A percentile compares a stretch with the other conserved stretches of the same genome.
Evolutionary conservation across 169 alveolate species (phyloP).

Genomic region (Cyclospora cayetanensis): DNA sequence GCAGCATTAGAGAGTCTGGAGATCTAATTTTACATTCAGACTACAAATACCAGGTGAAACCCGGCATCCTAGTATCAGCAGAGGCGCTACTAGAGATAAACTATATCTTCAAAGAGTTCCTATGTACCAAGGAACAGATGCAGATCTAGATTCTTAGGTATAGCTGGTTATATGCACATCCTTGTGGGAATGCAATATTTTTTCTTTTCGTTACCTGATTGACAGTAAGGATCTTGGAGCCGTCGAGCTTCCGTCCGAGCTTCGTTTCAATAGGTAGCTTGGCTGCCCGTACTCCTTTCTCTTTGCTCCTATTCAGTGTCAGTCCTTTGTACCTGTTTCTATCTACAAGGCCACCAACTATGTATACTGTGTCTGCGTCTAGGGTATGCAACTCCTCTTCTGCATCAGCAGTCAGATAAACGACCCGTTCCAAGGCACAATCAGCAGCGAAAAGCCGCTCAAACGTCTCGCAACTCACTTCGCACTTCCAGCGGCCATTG

Average conservation of each 20-base stretch:
- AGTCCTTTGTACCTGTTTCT: constrained; percentile 79
- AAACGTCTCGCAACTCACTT: background rate
- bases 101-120: too few species aligned
- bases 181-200: too few species aligned
- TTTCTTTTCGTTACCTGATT: constrained; percentile 19
- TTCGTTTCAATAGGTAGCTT: constrained; percentile 78
- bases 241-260: constrained; percentile 61
- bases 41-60: too few species aligned
- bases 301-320: constrained; percentile 67
- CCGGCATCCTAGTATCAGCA: too few species aligned
- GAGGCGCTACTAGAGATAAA: too few species aligned
- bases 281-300: constrained; percentile 70
- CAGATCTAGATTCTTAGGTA: too few species aligned
- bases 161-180: too few species aligned
- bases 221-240: constrained; percentile 78
- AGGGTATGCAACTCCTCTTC: constrained; percentile 9
- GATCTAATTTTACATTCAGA: too few species aligned
- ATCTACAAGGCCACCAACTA: constrained; percentile 83
- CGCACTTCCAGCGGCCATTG: background rate
- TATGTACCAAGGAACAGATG: too few species aligned
- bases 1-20: background rate
- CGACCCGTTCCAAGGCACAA: background rate
- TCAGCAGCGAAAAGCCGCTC: background rate
- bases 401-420: constrained; percentile 63
- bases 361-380: constrained; percentile 67